Evolutionary conservation across 805 yeast species (phyloP).

Genomic region (Yamadazyma sp.): DNA sequence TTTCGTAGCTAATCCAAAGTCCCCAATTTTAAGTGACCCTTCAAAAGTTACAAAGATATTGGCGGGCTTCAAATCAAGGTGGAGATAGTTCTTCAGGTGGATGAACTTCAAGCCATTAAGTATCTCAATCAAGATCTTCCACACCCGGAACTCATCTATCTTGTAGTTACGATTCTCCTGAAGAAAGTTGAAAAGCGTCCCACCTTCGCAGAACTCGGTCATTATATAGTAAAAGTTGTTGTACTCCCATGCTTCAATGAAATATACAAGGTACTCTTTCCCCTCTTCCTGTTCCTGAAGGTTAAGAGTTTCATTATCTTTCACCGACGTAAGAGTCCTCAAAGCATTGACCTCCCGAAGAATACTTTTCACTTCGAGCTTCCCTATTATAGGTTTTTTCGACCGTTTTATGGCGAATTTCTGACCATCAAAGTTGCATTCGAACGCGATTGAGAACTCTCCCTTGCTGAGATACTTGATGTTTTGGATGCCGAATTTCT

Average conservation of each 20-base stretch:
- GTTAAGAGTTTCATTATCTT: constrained; percentile 33
- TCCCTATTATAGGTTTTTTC: constrained; percentile 55
- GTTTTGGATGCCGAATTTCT: constrained; percentile 52
- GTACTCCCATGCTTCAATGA: constrained; percentile 84
- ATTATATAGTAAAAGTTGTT: constrained; percentile 77
- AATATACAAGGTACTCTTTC: constrained; percentile 72
- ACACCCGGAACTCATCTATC: constrained; percentile 94
- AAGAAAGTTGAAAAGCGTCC: constrained; percentile 79
- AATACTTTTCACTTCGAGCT: constrained; percentile 58
- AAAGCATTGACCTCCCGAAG: constrained; percentile 78
- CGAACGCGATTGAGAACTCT: constrained; percentile 86
- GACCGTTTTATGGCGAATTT: constrained; percentile 88
- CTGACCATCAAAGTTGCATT: constrained; percentile 64
- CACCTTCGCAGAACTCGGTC: constrained; percentile 96
- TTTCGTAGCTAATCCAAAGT: constrained; percentile 90
- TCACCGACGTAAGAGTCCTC: constrained; percentile 40
- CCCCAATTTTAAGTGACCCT: constrained; percentile 91
- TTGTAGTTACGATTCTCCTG: constrained; percentile 71
- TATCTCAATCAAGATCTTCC: constrained; percentile 91
- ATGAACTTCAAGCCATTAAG: constrained; percentile 76
- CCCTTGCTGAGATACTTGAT: constrained; percentile 79
- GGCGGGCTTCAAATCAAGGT: constrained; percentile 93
- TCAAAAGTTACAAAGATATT: constrained; percentile 93
- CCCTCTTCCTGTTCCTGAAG: constrained; percentile 54
- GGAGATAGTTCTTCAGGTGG: constrained; percentile 72